A percentile compares a stretch with the other conserved stretches of the same genome.
These are phyloP conservation scores for Pseudonitzschia multiseries DNA, from an alignment of 108 stramenopile genomes.

Conservation along the genomic window DNA sequence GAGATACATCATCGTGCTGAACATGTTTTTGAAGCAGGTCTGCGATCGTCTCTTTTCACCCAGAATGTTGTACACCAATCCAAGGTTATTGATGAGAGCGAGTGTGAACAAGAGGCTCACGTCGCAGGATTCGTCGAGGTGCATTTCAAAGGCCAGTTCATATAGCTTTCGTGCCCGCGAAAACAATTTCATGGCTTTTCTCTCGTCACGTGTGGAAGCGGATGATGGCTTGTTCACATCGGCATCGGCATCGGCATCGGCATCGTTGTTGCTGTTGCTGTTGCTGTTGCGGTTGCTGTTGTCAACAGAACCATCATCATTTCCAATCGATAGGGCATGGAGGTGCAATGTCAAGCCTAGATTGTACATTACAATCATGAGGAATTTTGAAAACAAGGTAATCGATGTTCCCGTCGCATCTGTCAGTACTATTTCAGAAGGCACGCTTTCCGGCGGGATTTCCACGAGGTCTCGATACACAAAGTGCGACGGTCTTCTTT, in stretches of 20 bases:
- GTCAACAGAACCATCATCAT: not conserved
- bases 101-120: conserved; percentile 22
- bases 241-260: too few relatives aligned
- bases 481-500: conserved; percentile 6
- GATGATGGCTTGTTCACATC: not conserved
- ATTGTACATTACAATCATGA: conserved; percentile 26
- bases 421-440: too few relatives aligned
- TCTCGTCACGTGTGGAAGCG: not conserved
- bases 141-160: conserved; percentile 26
- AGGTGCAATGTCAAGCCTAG: conserved; percentile 24
- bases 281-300: not conserved
- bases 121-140: conserved; percentile 25
- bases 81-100: conserved; percentile 29
- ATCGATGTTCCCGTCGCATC: too few relatives aligned
- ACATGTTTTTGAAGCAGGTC: conserved; percentile 26
- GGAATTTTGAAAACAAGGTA: conserved; percentile 13
- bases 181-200: conserved; percentile 1
- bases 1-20: conserved; percentile 30
- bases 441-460: conserved; percentile 18
- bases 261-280: too few relatives aligned
- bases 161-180: conserved; percentile 16
- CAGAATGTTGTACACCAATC: conserved; percentile 13
- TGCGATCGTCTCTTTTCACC: conserved; percentile 15
- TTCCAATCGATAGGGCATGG: not conserved
- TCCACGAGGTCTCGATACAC: conserved; percentile 28